phyloP scores from a whole-genome alignment of 2,329 filamentous ascomycete species.

The Sporothrix mexicana region DNA sequence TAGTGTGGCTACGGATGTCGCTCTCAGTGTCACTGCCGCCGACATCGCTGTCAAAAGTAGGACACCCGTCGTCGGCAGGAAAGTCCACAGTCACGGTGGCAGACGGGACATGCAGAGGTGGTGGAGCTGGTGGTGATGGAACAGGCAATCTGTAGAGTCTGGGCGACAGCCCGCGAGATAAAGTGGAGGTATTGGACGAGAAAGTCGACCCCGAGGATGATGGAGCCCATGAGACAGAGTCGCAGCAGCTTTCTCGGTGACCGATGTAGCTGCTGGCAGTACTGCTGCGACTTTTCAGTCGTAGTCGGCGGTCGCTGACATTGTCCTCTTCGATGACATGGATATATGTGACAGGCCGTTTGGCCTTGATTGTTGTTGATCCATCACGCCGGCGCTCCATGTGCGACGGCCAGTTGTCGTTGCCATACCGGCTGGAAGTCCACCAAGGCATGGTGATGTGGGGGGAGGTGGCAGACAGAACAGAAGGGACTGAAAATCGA shows the following conservation, averaged over 20 bases:
- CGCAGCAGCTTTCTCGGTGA: neutral
- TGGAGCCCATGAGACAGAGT: neutral
- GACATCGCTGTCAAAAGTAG: neutral
- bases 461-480: no score
- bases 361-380: constrained; percentile 18
- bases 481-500: no score
- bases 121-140: neutral
- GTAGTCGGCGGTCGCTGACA: neutral
- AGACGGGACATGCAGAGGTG: neutral
- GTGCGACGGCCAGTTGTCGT: constrained; percentile 26
- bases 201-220: neutral
- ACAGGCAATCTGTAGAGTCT: neutral
- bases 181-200: neutral
- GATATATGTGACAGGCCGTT: neutral
- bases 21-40: constrained; percentile 24
- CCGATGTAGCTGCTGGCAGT: neutral
- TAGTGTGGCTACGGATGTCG: neutral
- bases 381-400: constrained; percentile 27
- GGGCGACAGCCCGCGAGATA: neutral
- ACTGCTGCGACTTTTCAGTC: neutral
- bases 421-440: constrained; percentile 4
- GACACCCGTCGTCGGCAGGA: neutral
- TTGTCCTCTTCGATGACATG: neutral
- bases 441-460: constrained; percentile 26
- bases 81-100: neutral